Evolutionary conservation across 176 grass and related monocot genomes (phyloP).

Genomic region (Rhynchospora pubera): DNA sequence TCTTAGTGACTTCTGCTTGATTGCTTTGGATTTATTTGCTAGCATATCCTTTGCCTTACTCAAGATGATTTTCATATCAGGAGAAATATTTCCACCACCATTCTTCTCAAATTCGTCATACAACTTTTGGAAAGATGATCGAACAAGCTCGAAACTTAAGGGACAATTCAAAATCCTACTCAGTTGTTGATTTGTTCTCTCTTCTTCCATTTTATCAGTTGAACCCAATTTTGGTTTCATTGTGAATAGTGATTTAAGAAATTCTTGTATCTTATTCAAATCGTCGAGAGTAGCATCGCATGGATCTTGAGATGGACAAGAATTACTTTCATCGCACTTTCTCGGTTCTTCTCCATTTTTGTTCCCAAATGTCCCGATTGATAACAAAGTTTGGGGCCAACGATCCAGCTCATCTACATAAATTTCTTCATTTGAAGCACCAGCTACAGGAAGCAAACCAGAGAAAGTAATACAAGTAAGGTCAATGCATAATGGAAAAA

Average conservation of each 20-base stretch:
- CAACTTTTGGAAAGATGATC: slow-evolving; percentile 11
- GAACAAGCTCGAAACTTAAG: slow-evolving; percentile 28
- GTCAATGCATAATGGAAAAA: neutral
- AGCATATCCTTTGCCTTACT: slow-evolving; percentile 22
- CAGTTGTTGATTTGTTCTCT: slow-evolving; percentile 16
- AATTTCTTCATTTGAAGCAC: slow-evolving; percentile 3
- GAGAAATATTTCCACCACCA: slow-evolving; percentile 23
- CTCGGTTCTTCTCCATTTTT: neutral
- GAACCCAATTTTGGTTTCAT: slow-evolving; percentile 15
- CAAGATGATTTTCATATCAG: slow-evolving; percentile 28
- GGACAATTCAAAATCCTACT: slow-evolving; percentile 31
- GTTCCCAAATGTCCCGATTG: slow-evolving; percentile 44
- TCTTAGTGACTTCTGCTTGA: slow-evolving; percentile 29
- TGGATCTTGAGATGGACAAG: slow-evolving; percentile 15
- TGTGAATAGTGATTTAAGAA: slow-evolving; percentile 23
- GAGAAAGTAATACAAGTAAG: neutral
- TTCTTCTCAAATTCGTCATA: slow-evolving; percentile 25
- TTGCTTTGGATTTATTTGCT: slow-evolving; percentile 17
- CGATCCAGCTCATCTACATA: slow-evolving; percentile 11
- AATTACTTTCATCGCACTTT: neutral
- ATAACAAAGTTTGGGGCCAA: slow-evolving; percentile 32
- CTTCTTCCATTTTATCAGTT: slow-evolving; percentile 5
- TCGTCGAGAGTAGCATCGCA: slow-evolving; percentile 26
- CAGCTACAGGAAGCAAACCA: neutral
- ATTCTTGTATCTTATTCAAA: slow-evolving; percentile 34